Conservation (phyloP, 108 stramenopile genomes). For the Skeletonema grethae region DNA sequence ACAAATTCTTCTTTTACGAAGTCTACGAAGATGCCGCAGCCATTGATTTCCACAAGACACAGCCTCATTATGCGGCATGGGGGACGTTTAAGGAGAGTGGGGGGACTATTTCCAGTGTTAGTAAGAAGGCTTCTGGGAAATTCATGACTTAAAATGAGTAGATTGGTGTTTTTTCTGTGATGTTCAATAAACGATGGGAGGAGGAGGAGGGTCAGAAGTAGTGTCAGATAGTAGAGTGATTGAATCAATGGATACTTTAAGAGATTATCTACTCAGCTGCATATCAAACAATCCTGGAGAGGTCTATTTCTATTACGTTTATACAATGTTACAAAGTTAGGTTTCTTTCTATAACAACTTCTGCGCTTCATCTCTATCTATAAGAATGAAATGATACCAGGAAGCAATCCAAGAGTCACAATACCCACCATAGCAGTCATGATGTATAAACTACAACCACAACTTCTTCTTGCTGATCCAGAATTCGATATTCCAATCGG, state of each 20-base stretch:
- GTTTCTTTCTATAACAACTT: too few relatives aligned
- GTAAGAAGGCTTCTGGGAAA: constrained; percentile 72
- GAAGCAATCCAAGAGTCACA: background rate
- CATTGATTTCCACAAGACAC: constrained; percentile 81
- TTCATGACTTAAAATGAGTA: constrained; percentile 50
- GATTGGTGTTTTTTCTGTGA: too few relatives aligned
- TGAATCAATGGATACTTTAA: too few relatives aligned
- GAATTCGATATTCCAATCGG: background rate
- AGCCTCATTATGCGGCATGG: constrained; percentile 82
- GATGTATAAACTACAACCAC: background rate
- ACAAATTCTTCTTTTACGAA: constrained; percentile 88
- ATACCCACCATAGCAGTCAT: background rate
- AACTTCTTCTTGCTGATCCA: background rate
- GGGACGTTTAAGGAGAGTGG: constrained; percentile 83
- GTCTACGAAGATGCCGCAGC: constrained; percentile 71
- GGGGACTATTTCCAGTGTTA: constrained; percentile 67
- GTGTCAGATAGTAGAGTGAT: too few relatives aligned
- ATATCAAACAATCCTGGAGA: too few relatives aligned
- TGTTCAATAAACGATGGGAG: too few relatives aligned
- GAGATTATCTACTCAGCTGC: too few relatives aligned
- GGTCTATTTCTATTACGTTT: too few relatives aligned
- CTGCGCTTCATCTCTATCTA: too few relatives aligned
- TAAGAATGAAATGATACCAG: background rate
- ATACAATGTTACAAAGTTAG: too few relatives aligned
- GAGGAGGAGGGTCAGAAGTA: too few relatives aligned